Conservation (phyloP, 371 early-diverging fungal species). For the Mortierella sp. region DNA sequence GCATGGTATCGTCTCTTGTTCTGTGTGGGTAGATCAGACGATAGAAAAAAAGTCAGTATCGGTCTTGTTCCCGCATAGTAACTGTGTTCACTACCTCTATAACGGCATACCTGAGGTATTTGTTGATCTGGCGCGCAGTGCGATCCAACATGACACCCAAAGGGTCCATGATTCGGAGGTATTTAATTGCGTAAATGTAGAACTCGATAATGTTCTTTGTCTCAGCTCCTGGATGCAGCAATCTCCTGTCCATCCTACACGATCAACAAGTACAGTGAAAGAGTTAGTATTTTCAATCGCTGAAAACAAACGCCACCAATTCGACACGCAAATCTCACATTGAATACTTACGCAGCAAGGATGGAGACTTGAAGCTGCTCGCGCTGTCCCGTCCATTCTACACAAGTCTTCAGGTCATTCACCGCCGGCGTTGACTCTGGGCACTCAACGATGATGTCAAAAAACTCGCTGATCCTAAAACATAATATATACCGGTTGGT, state of each 20-base stretch:
- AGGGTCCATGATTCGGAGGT: slow-evolving; percentile 71
- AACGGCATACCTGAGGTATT: slow-evolving; percentile 59
- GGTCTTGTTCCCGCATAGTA: not conserved
- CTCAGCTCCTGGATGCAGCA: slow-evolving; percentile 75
- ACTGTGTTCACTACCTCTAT: not conserved
- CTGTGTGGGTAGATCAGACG: slow-evolving; percentile 25
- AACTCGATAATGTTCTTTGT: slow-evolving; percentile 71
- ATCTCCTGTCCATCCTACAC: slow-evolving; percentile 62
- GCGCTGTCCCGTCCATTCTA: slow-evolving; percentile 52
- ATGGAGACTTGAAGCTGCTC: slow-evolving; percentile 46
- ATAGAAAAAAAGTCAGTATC: not conserved
- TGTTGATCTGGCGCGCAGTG: slow-evolving; percentile 65
- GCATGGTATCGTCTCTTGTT: slow-evolving; percentile 70
- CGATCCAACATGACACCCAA: slow-evolving; percentile 68
- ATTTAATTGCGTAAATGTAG: slow-evolving; percentile 70
- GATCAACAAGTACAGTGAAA: not conserved
- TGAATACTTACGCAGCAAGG: slow-evolving; percentile 41
- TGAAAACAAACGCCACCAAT: not conserved
- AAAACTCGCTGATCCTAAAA: slow-evolving; percentile 67
- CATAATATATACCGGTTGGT: not conserved
- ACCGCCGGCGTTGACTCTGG: slow-evolving; percentile 69
- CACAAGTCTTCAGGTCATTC: slow-evolving; percentile 59
- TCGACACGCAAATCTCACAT: not conserved
- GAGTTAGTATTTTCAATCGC: not conserved
- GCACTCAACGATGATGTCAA: slow-evolving; percentile 74